A percentile compares a stretch with the other conserved stretches of the same genome.
Conservation (phyloP, 192 early-diverging fungal species). For the Podila epicladia region DNA sequence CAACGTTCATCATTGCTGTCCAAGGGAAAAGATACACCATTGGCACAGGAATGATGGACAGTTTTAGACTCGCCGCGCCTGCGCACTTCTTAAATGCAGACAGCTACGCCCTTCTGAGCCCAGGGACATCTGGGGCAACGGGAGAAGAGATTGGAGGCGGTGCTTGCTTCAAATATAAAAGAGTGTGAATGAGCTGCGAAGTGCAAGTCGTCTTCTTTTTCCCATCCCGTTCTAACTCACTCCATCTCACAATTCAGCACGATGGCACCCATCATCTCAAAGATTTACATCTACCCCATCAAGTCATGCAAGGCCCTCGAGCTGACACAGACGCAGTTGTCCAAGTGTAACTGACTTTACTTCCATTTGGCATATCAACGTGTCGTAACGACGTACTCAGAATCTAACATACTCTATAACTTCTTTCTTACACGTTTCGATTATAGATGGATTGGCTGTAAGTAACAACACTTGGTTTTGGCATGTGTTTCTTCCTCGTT, state of each 20-base stretch:
- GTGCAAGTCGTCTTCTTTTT: not conserved
- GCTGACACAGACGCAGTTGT: conserved; percentile 33
- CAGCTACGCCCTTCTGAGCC: no score
- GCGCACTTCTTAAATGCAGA: no score
- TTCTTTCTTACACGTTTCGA: not conserved
- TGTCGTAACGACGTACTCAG: no score
- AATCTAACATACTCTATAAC: not conserved
- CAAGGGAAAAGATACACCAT: no score
- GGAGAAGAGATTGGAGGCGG: no score
- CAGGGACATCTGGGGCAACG: no score
- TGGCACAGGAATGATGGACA: no score
- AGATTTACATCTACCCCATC: conserved; percentile 63
- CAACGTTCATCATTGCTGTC: no score
- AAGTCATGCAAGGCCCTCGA: conserved; percentile 65
- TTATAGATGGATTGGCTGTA: conserved; percentile 1
- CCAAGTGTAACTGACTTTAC: conserved; percentile 18
- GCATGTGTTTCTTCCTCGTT: not conserved
- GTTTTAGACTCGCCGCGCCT: no score
- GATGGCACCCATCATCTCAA: conserved; percentile 43
- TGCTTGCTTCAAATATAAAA: no score
- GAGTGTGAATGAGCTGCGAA: no score
- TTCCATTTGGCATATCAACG: no score
- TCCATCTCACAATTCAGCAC: not conserved
- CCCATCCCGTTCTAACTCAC: not conserved
- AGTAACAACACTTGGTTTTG: not conserved